Base-by-base conservation (phyloP, 78 protist species). In the Chrysochromulina parva region DNA sequence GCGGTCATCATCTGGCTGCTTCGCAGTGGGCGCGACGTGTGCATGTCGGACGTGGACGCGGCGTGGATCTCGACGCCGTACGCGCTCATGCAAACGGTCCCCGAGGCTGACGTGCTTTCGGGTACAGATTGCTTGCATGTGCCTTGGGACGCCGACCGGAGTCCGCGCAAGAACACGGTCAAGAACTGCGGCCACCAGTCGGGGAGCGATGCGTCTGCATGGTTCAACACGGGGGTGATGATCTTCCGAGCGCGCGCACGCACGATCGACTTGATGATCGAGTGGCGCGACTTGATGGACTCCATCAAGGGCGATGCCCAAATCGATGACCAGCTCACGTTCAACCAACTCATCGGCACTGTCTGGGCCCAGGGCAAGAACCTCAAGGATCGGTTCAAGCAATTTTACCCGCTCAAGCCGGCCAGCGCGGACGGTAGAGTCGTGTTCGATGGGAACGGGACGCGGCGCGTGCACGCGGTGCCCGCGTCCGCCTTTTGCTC, bases 181-280 rank as follows among this genome's bases (percentile, higher is more conserved):
- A 4, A 17, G 48, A 24, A 38, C 53, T 69, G 78, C 78, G 78
- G 78, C 38, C 78, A 69, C 78, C 78, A 69, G 38, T 13, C 78
- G 5, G 78, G 78, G 50, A 4, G 50, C 78, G 28, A 5, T 9
- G 22, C n/a, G 78, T 69, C 78, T 0, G 78, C 78, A 19, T 69
- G 78, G 78, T 69, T 69, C 50, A 69, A 69, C 78, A 69, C 78
- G 38, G 78, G 78, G 50, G 78, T 69, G 24, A 69, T 69, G 78
- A 6, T 69, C 52, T 69, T 69, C 78, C 78, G 78, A 9, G 52
- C 78, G 14, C 5, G 19, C 24, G 50, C 38, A 5, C 10, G 13
- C 48, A 50, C 78, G 14, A 7, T 69, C 78, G 78, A 69, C 38
- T n/a, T 69, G 26, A 13, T 38, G 54, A 2, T 5, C 9, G 78